Conservation (phyloP, 305 asterid genomes). For the Fraxinus ornus region DNA sequence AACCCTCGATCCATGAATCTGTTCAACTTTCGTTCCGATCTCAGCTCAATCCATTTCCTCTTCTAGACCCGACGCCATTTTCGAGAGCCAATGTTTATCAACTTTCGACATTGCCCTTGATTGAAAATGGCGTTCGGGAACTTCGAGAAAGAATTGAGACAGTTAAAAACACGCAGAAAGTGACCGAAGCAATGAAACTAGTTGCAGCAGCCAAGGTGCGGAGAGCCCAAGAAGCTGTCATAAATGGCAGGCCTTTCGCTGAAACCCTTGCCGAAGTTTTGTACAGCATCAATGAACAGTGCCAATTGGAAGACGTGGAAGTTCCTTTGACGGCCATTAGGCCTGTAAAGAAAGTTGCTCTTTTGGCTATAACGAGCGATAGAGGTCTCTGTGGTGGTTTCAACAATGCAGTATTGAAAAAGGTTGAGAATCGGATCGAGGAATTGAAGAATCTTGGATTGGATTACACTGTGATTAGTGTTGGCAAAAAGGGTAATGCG, state of each 20-base stretch:
- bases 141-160: constrained; percentile 59
- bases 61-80: neutral
- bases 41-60: constrained; percentile 35
- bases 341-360: constrained; percentile 65
- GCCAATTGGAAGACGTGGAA: constrained; percentile 59
- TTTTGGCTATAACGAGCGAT: constrained; percentile 60
- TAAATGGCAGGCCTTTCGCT: constrained; percentile 64
- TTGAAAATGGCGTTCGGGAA: constrained; percentile 51
- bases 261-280: constrained; percentile 58
- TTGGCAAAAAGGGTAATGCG: constrained; percentile 68
- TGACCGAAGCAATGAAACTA: constrained; percentile 82
- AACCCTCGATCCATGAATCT: constrained; percentile 8
- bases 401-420: constrained; percentile 49
- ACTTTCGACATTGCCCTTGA: constrained; percentile 15
- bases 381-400: constrained; percentile 88
- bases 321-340: constrained; percentile 59
- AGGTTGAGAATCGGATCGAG: constrained; percentile 50
- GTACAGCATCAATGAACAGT: constrained; percentile 55
- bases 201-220: constrained; percentile 84
- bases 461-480: constrained; percentile 50
- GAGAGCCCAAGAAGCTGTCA: constrained; percentile 74
- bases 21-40: constrained; percentile 39
- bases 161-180: constrained; percentile 61
- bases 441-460: constrained; percentile 53
- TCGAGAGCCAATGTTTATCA: constrained; percentile 4